A percentile compares a stretch with the other conserved stretches of the same genome.
Evolutionary conservation across 495 filamentous ascomycete species (phyloP).

Genomic region (Cercophora newfieldiana): DNA sequence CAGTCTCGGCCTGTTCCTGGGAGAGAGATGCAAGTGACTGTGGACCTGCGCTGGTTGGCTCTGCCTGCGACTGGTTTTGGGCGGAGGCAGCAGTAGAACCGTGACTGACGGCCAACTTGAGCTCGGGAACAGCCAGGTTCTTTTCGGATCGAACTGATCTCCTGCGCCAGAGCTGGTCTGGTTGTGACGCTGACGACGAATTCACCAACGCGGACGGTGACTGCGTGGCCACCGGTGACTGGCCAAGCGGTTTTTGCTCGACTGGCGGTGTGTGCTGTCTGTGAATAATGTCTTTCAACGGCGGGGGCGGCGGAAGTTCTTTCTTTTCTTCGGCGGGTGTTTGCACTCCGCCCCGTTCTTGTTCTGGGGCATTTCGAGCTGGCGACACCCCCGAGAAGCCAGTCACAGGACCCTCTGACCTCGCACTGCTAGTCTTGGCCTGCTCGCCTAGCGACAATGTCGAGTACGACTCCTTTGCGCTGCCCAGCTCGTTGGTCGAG

Average conservation of each 20-base stretch:
- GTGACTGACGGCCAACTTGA: conserved; percentile 45
- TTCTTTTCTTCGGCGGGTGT: conserved; percentile 11
- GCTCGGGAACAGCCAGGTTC: conserved; percentile 42
- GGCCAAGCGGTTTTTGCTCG: conserved; percentile 1
- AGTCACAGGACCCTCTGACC: background rate
- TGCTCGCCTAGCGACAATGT: conserved; percentile 29
- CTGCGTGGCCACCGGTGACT: conserved; percentile 20
- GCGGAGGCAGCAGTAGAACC: conserved; percentile 44
- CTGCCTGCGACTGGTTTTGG: conserved; percentile 16
- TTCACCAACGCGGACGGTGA: conserved; percentile 18
- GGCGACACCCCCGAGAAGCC: conserved; percentile 21
- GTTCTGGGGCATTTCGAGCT: conserved; percentile 28
- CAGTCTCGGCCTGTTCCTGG: conserved; percentile 5
- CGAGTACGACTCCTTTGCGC: conserved; percentile 38
- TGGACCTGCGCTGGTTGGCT: conserved; percentile 1
- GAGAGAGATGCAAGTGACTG: conserved; percentile 20
- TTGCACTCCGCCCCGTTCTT: conserved; percentile 13
- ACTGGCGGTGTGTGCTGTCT: conserved; percentile 23
- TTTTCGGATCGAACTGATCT: conserved; percentile 45
- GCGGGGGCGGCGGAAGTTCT: conserved; percentile 40
- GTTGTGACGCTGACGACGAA: conserved; percentile 35
- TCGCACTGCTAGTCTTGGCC: conserved; percentile 13
- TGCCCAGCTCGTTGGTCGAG: conserved; percentile 34
- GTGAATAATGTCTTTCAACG: conserved; percentile 35
- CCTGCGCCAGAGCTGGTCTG: conserved; percentile 46